Conservation (phyloP, 129 eudicot genomes). For the Daucus carota region DH1_v3.0 NC_030385.2:46742501-46743000, state of each 20-base stretch:
- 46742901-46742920: too few species aligned
- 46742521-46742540: neutral
- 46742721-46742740: conserved; percentile 5
- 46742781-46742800: neutral
- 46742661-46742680: neutral
- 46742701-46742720: neutral
- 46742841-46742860: neutral
- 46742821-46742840: neutral
- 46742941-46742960: too few species aligned
- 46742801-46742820: neutral
- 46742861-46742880: neutral
- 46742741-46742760: conserved; percentile 3
- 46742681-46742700: neutral
- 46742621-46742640: neutral
- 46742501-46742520: conserved; percentile 14
- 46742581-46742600: neutral
- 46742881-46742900: conserved; percentile 19
- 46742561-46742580: neutral
- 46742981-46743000: too few species aligned
- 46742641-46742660: conserved; percentile 10
- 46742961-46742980: too few species aligned
- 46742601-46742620: conserved; percentile 5
- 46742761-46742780: neutral
- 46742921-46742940: too few species aligned
- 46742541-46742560: conserved; percentile 4